Percentiles rank a stretch among this genome's conserved stretches.
Evolutionary conservation across 2,329 filamentous ascomycete species (phyloP).

Genomic region (Aspergillus tanneri): DNA sequence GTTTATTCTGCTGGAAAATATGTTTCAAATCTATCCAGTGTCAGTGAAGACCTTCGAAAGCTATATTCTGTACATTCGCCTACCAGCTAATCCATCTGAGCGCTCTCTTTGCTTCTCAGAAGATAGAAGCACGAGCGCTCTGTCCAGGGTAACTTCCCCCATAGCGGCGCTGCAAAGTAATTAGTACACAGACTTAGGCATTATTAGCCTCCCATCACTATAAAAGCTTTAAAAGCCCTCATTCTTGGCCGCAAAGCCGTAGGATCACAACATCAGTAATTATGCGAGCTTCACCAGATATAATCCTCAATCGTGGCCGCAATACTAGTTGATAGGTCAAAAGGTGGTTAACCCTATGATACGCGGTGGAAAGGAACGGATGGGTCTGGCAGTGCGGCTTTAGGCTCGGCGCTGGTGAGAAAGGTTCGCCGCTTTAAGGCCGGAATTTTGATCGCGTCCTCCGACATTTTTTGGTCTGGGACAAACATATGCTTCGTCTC

Average conservation of each 20-base stretch:
- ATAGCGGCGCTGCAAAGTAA: slow-evolving; percentile 16
- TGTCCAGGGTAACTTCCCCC: slow-evolving; percentile 44
- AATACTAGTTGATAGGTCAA: too few species aligned
- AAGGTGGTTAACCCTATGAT: too few species aligned
- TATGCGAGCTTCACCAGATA: too few species aligned
- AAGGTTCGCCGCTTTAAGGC: slow-evolving; percentile 21
- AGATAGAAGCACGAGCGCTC: slow-evolving; percentile 43
- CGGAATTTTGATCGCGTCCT: slow-evolving; percentile 39
- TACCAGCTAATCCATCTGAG: slow-evolving; percentile 51
- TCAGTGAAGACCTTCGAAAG: slow-evolving; percentile 18
- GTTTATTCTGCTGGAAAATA: slow-evolving; percentile 55
- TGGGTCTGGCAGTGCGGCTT: neutral
- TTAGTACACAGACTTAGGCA: neutral
- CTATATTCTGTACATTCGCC: slow-evolving; percentile 7
- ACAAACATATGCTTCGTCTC: slow-evolving; percentile 28
- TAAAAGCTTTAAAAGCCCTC: neutral
- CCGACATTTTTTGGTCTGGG: slow-evolving; percentile 34
- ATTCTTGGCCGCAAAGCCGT: neutral
- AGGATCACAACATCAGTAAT: too few species aligned
- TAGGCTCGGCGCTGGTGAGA: slow-evolving; percentile 5
- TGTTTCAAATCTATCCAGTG: slow-evolving; percentile 51
- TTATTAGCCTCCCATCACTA: neutral
- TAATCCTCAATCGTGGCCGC: too few species aligned
- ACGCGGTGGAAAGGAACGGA: neutral
- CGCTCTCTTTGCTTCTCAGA: slow-evolving; percentile 50